Evolutionary conservation across 805 yeast species (phyloP).

Genomic region (Candida ulmi): DNA sequence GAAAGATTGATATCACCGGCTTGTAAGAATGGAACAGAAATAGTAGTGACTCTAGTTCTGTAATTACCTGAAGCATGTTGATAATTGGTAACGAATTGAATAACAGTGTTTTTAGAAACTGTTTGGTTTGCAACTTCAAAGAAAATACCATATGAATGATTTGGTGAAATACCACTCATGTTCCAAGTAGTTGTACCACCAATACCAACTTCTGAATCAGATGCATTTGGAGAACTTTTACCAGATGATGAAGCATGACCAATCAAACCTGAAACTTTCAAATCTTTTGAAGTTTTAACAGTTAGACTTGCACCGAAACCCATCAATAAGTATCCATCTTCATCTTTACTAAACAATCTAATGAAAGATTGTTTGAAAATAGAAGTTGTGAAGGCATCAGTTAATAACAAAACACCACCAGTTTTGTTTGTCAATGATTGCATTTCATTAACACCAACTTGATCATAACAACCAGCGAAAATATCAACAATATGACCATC

Average conservation of each 20-base stretch:
- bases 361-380: conserved; percentile 62
- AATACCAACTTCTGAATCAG: conserved; percentile 90
- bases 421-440: conserved; percentile 49
- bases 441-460: conserved; percentile 65
- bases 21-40: conserved; percentile 53
- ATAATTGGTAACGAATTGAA: conserved; percentile 87
- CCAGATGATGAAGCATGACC: conserved; percentile 82
- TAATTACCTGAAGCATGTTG: conserved; percentile 93
- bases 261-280: conserved; percentile 87
- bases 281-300: conserved; percentile 79
- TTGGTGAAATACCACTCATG: conserved; percentile 79
- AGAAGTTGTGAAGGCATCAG: conserved; percentile 62
- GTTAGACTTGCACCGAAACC: conserved; percentile 88
- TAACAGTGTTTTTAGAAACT: conserved; percentile 37
- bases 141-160: conserved; percentile 82
- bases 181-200: conserved; percentile 91
- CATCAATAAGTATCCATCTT: conserved; percentile 78
- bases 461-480: conserved; percentile 65
- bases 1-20: conserved; percentile 53
- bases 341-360: conserved; percentile 74
- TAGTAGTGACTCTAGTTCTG: conserved; percentile 86
- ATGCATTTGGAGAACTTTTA: conserved; percentile 62
- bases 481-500: conserved; percentile 53
- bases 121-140: conserved; percentile 64
- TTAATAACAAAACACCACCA: conserved; percentile 58